Percentiles rank a stretch among this genome's conserved stretches.
These are phyloP conservation scores for Pseudoperonospora humuli DNA, from an alignment of 352 stramenopile genomes.

Conservation along the genomic window DNA sequence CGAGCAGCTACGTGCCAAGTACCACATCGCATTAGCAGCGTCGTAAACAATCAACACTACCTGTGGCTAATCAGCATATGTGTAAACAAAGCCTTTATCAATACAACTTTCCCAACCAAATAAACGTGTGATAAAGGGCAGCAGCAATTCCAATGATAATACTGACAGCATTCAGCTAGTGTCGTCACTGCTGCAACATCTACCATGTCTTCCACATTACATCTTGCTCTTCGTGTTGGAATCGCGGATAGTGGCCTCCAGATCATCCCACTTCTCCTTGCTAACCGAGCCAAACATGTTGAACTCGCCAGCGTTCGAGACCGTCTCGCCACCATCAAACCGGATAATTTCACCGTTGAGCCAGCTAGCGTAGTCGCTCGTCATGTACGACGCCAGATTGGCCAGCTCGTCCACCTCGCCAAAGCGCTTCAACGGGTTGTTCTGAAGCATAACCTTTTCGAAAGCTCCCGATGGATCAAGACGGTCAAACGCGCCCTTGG, in stretches of 20 bases:
- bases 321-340: slow-evolving; percentile 75
- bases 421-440: slow-evolving; percentile 69
- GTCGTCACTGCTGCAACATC: background rate
- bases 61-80: background rate
- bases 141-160: slow-evolving; percentile 5
- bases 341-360: slow-evolving; percentile 77
- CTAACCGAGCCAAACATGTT: slow-evolving; percentile 65
- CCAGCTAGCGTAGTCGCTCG: slow-evolving; percentile 76
- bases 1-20: slow-evolving; percentile 63
- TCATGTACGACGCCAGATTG: slow-evolving; percentile 71
- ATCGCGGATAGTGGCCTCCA: slow-evolving; percentile 51
- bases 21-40: slow-evolving; percentile 40
- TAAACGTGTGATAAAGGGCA: slow-evolving; percentile 5
- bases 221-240: slow-evolving; percentile 62
- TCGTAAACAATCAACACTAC: slow-evolving; percentile 23
- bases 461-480: slow-evolving; percentile 69
- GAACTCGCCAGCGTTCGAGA: slow-evolving; percentile 67
- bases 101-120: background rate
- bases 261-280: slow-evolving; percentile 64
- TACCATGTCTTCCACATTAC: background rate
- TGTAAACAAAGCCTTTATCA: no score
- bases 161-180: background rate
- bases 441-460: slow-evolving; percentile 50
- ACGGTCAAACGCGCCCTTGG: slow-evolving; percentile 72
- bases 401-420: slow-evolving; percentile 72